Evolutionary conservation across 2,329 filamentous ascomycete genomes (phyloP), one percentile per base, ranked within the genome.

Genomic region (Xylaria multiplex): DNA sequence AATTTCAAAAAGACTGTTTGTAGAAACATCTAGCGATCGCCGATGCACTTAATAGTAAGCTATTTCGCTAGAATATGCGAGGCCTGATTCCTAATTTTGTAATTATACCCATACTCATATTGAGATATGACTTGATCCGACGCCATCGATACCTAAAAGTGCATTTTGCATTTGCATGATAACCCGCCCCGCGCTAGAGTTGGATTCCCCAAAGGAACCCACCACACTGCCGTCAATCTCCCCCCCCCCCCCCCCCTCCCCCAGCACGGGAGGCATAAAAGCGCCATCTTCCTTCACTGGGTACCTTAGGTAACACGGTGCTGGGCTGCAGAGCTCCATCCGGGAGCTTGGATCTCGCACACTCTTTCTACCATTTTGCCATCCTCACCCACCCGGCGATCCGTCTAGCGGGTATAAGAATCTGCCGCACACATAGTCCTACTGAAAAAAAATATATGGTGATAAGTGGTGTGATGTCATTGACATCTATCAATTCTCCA

Each of bases 331-430:
- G 46, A 68, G 50, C 55, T 67, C 64, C 55, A 60, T 55, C 65
- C 59, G 24, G n/a, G 24, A 60, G 40, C 55, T 55, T 56, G 54
- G 70, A 65, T 66, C 64, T 71, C 67, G 69, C 72, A 69, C 62
- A 70, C 57, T 70, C 55, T 65, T 71, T 70, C 67, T 66, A 68
- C 65, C 61, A 56, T 70, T 70, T 71, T 70, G 65, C 69, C 72
- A 70, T 68, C 70, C 69, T 55, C 50, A 61, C 62, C 65, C 30
- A 53, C 62, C 68, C 66, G 59, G 65, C 64, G 59, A 62, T 66
- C 58, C 69, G 66, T 66, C 66, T 59, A 61, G 64, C 61, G 27
- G 50, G 11, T 40, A 40, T 40, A 14, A 43, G 64, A 56, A 57
- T 64, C 66, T 62, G 57, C 63, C 60, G 49, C 69, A 62, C 45